Percentiles rank a stretch among this genome's conserved stretches.
These are phyloP conservation scores for Isoetes engelmannii DNA, from an alignment of 83 land plant species.

Conservation along the genomic window DNA sequence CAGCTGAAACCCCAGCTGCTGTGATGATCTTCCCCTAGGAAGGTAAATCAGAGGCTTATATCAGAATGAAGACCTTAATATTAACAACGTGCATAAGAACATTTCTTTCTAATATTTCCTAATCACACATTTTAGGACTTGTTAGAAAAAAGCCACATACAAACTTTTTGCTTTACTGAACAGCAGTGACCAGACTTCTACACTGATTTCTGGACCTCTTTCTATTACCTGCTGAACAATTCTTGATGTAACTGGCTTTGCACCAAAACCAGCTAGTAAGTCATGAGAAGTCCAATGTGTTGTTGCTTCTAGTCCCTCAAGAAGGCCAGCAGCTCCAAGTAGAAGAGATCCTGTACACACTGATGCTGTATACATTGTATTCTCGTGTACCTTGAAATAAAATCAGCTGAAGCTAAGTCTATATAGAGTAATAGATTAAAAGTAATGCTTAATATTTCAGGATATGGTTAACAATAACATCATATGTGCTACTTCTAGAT, in stretches of 20 bases:
- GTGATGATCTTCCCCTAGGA: conserved; percentile 22
- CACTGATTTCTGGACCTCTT: too few species aligned
- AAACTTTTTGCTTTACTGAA: too few species aligned
- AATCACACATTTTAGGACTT: too few species aligned
- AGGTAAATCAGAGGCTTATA: too few species aligned
- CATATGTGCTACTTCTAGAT: background rate
- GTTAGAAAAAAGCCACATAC: too few species aligned
- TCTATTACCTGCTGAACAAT: conserved; percentile 33
- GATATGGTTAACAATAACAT: background rate
- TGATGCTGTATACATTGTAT: conserved; percentile 31
- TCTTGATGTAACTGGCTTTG: conserved; percentile 21
- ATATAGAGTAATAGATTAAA: conserved; percentile 1
- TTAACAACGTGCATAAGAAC: too few species aligned
- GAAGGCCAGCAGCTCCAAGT: conserved; percentile 32
- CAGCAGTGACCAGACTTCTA: too few species aligned
- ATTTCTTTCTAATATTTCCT: too few species aligned
- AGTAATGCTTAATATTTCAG: background rate
- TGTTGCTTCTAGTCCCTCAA: conserved; percentile 33
- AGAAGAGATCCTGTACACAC: conserved; percentile 36
- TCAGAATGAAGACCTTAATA: too few species aligned
- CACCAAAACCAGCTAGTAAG: conserved; percentile 22
- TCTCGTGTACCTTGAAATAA: conserved; percentile 31
- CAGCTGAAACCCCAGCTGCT: conserved; percentile 24
- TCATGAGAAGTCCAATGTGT: conserved; percentile 27
- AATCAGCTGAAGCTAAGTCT: background rate